A percentile compares a stretch with the other conserved stretches of the same genome.
phyloP scores from a whole-genome alignment of 108 stramenopile species.

The Stephanodiscus triporus region DNA sequence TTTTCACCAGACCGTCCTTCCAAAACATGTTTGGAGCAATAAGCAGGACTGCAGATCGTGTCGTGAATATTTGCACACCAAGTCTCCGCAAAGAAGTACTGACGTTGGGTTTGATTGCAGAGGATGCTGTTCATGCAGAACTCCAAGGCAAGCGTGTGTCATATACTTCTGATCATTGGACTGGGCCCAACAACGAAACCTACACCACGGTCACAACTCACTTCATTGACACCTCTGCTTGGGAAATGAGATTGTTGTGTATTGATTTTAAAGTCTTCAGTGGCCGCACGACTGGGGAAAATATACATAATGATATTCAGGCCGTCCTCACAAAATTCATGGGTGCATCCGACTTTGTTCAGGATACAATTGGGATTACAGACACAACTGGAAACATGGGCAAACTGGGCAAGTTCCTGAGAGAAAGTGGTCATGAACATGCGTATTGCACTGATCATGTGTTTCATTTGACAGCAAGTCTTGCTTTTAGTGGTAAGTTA shows the following conservation, averaged over 20 bases:
- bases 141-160: not conserved
- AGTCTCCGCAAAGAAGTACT: not conserved
- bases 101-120: not conserved
- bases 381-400: too few species aligned
- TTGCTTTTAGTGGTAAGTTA: too few species aligned
- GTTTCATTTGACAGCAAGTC: too few species aligned
- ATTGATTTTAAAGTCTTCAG: not conserved
- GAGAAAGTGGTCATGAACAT: too few species aligned
- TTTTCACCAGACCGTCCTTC: not conserved
- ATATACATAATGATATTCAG: not conserved
- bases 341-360: not conserved
- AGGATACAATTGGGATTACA: too few species aligned
- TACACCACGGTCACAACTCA: not conserved
- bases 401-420: too few species aligned
- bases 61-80: not conserved
- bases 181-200: not conserved
- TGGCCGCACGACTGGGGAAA: too few species aligned
- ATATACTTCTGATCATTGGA: conserved; percentile 1
- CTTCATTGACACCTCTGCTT: not conserved
- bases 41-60: not conserved
- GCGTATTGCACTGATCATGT: too few species aligned
- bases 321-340: not conserved
- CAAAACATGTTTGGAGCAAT: not conserved
- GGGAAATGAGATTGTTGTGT: not conserved
- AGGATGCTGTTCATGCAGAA: not conserved